Conservation (phyloP, 129 eudicot species). For the Escallonia herrerae region DNA sequence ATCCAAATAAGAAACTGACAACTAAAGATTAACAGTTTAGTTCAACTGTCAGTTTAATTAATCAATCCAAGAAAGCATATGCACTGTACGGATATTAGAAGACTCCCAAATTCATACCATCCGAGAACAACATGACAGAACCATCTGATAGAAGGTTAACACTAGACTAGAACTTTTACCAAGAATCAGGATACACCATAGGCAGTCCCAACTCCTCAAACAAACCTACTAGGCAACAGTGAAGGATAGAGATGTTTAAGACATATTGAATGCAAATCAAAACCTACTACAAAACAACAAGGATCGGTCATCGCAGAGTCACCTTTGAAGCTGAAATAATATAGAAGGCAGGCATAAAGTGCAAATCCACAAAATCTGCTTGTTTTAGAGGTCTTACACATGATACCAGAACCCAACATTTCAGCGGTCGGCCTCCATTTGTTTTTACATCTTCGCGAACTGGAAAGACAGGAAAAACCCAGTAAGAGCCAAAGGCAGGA, state of each 20-base stretch:
- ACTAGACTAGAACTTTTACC: constrained; percentile 17
- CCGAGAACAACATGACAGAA: background rate
- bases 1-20: too few relatives aligned
- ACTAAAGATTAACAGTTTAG: too few relatives aligned
- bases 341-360: constrained; percentile 10
- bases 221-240: constrained; percentile 28
- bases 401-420: constrained; percentile 17
- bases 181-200: background rate
- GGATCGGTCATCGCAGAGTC: constrained; percentile 5
- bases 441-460: constrained; percentile 1
- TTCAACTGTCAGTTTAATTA: background rate
- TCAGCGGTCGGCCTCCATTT: constrained; percentile 6
- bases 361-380: constrained; percentile 28
- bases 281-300: constrained; percentile 28
- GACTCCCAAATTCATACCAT: too few relatives aligned
- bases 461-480: constrained; percentile 10
- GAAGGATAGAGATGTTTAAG: constrained; percentile 12
- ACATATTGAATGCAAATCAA: constrained; percentile 12
- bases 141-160: constrained; percentile 22
- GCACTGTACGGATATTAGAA: background rate
- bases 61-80: background rate
- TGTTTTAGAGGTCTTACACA: constrained; percentile 26
- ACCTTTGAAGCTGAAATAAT: constrained; percentile 17
- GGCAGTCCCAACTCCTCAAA: background rate
- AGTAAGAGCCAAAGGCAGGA: background rate